These are phyloP conservation scores for Cairneyella variabilis DNA, from an alignment of 495 filamentous ascomycete genomes.

Conservation along the genomic window DNA sequence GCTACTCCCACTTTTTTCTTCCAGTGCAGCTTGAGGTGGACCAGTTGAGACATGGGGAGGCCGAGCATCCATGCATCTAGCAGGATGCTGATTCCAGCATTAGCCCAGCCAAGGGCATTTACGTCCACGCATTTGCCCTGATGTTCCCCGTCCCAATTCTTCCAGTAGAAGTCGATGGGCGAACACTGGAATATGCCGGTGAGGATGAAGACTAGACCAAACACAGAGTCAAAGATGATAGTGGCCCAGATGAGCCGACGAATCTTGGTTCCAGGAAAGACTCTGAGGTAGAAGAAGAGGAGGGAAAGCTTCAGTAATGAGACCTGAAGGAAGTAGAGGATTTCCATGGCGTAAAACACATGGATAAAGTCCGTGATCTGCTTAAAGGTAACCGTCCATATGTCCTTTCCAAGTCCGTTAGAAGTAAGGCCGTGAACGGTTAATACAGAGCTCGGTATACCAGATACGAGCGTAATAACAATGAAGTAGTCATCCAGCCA, in stretches of 20 bases:
- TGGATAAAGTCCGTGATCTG: constrained; percentile 25
- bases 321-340: constrained; percentile 32
- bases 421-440: constrained; percentile 15
- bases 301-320: constrained; percentile 32
- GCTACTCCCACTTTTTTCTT: constrained; percentile 47
- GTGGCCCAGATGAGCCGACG: constrained; percentile 29
- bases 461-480: constrained; percentile 2
- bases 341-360: constrained; percentile 22
- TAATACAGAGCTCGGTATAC: constrained; percentile 17
- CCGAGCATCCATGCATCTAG: constrained; percentile 50
- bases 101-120: constrained; percentile 42
- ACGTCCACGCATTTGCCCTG: constrained; percentile 42
- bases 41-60: constrained; percentile 45
- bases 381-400: constrained; percentile 28
- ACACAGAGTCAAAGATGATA: constrained; percentile 35
- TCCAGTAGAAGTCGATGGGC: constrained; percentile 39
- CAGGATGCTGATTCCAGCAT: constrained; percentile 47
- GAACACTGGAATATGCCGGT: constrained; percentile 39
- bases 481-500: constrained; percentile 22
- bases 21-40: constrained; percentile 36
- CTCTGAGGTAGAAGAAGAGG: constrained; percentile 39
- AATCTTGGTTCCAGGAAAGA: constrained; percentile 30
- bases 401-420: constrained; percentile 31
- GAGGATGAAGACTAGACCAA: constrained; percentile 37
- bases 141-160: constrained; percentile 33